A percentile compares a stretch with the other conserved stretches of the same genome.
These are phyloP conservation scores for Senecio squalidus DNA, from an alignment of 140 eudicot genomes.

Conservation along the genomic window DNA sequence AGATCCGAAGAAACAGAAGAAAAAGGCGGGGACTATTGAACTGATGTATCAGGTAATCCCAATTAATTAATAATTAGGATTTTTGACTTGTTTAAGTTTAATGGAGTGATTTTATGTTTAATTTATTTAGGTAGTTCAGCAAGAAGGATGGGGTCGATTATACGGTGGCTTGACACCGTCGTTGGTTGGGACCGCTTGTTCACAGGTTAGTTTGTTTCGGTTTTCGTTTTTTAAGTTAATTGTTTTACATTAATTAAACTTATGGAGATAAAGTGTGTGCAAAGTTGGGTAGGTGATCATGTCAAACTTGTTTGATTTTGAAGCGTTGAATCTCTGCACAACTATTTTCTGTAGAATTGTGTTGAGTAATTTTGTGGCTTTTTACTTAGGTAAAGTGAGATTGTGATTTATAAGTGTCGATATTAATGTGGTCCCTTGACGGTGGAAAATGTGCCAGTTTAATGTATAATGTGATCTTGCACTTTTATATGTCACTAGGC, in stretches of 20 bases:
- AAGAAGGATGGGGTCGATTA: conserved; percentile 86
- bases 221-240: conserved; percentile 2
- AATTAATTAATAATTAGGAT: background rate
- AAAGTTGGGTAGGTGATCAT: background rate
- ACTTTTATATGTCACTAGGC: conserved; percentile 5
- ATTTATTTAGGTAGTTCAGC: conserved; percentile 61
- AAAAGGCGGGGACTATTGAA: conserved; percentile 55
- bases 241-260: no score
- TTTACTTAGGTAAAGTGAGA: background rate
- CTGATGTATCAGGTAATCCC: conserved; percentile 65
- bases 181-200: conserved; percentile 83
- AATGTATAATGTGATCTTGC: conserved; percentile 4
- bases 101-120: background rate
- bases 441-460: conserved; percentile 40
- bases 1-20: conserved; percentile 57
- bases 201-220: conserved; percentile 61
- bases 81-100: background rate
- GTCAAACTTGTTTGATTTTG: background rate
- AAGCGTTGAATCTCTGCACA: no score
- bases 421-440: conserved; percentile 26
- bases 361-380: background rate
- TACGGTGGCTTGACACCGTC: conserved; percentile 86
- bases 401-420: conserved; percentile 3
- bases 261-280: background rate
- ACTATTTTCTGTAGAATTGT: background rate